Evolutionary conservation across 23 red algal genomes (phyloP).

Genomic region (Chondrus crispus): DNA sequence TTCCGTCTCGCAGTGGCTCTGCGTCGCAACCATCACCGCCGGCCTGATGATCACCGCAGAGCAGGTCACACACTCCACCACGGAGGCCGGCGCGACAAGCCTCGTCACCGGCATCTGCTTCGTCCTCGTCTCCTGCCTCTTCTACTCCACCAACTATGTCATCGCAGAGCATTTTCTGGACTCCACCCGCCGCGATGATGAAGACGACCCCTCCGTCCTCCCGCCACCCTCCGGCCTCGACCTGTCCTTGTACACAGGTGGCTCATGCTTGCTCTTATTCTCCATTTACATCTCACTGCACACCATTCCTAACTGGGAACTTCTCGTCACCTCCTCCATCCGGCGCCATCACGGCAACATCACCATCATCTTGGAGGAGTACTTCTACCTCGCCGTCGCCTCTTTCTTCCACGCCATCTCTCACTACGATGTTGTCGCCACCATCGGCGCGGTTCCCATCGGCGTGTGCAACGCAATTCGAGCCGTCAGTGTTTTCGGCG

Average conservation of each 20-base stretch:
- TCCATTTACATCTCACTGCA: constrained; percentile 59
- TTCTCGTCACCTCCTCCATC: constrained; percentile 61
- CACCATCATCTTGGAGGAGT: constrained; percentile 60
- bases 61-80: constrained; percentile 49
- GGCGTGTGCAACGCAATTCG: constrained; percentile 77
- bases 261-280: constrained; percentile 68
- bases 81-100: constrained; percentile 28
- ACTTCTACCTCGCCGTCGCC: constrained; percentile 51
- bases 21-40: constrained; percentile 45
- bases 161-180: constrained; percentile 76
- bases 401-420: constrained; percentile 69
- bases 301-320: constrained; percentile 74
- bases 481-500: constrained; percentile 73
- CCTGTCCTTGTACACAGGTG: constrained; percentile 72
- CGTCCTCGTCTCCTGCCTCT: constrained; percentile 67
- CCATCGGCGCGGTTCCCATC: constrained; percentile 79
- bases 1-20: constrained; percentile 61
- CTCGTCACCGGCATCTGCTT: constrained; percentile 55
- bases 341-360: constrained; percentile 63
- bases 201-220: constrained; percentile 35
- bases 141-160: constrained; percentile 86
- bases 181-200: background rate
- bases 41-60: constrained; percentile 80
- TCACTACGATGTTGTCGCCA: constrained; percentile 79
- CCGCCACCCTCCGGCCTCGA: constrained; percentile 67